Evolutionary conservation across 2,329 filamentous ascomycete species (phyloP).

Genomic region (Fusarium pilosicola): DNA sequence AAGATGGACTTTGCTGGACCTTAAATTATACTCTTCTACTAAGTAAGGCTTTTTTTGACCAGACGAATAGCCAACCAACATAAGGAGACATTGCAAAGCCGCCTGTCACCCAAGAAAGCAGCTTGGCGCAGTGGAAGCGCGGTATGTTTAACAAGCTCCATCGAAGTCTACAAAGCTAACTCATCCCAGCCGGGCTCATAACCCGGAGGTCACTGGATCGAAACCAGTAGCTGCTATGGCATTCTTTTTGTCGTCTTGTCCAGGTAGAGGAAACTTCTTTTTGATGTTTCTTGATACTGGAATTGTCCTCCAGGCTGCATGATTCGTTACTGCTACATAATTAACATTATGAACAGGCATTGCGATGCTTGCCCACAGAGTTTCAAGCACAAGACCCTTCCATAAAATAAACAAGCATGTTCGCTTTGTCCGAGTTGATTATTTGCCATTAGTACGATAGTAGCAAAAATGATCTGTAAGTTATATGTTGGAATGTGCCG

Average conservation of each 20-base stretch:
- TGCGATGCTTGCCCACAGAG: background rate
- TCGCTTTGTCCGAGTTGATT: background rate
- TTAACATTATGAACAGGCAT: too few species aligned
- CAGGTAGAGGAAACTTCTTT: background rate
- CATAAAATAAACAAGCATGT: background rate
- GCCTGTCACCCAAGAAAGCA: constrained; percentile 12
- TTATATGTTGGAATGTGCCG: background rate
- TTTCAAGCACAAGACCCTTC: background rate
- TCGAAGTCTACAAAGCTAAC: background rate
- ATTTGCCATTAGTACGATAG: background rate
- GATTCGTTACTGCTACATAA: background rate
- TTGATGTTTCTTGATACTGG: background rate
- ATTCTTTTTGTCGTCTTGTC: background rate
- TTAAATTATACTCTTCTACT: background rate
- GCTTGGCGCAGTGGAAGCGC: constrained; percentile 32
- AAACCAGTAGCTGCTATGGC: constrained; percentile 26
- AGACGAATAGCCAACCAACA: background rate
- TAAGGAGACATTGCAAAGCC: background rate
- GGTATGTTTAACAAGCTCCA: constrained; percentile 1
- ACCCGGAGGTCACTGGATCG: constrained; percentile 29
- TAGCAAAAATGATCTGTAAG: too few species aligned
- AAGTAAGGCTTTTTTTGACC: too few species aligned
- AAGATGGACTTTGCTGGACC: too few species aligned
- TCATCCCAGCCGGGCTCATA: constrained; percentile 29
- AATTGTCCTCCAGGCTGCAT: background rate